A percentile compares a stretch with the other conserved stretches of the same genome.
phyloP scores from a whole-genome alignment of 2,329 filamentous ascomycete genomes.

The Aspergillus floridensis region DNA sequence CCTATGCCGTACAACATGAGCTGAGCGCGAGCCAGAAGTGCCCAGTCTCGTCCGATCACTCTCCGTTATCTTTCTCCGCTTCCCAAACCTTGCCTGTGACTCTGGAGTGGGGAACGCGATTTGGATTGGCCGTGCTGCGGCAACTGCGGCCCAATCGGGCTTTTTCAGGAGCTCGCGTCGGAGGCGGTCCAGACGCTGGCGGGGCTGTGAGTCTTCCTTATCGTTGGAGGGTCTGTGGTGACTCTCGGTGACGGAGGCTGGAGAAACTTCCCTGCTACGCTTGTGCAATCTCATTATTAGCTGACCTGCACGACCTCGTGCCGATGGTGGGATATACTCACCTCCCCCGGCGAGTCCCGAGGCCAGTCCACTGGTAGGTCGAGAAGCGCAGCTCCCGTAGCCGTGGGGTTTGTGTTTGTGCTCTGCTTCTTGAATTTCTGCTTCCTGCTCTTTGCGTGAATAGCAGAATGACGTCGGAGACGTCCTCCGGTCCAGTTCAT shows the following conservation, averaged over 20 bases:
- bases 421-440: slow-evolving; percentile 36
- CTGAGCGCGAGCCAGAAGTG: slow-evolving; percentile 3
- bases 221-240: not conserved
- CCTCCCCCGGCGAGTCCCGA: not conserved
- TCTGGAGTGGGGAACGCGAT: slow-evolving; percentile 29
- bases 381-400: not conserved
- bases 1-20: not conserved
- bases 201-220: not conserved
- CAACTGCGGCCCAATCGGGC: slow-evolving; percentile 40
- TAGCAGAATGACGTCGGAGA: slow-evolving; percentile 40
- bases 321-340: not conserved
- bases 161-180: slow-evolving; percentile 35
- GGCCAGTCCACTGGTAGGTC: not conserved
- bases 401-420: not conserved
- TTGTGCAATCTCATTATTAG: not conserved
- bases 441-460: slow-evolving; percentile 31
- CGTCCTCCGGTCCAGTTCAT: slow-evolving; percentile 50
- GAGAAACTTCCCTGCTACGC: not conserved
- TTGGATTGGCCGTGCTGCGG: slow-evolving; percentile 33
- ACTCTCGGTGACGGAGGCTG: not conserved
- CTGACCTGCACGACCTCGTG: not conserved
- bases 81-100: slow-evolving; percentile 34
- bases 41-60: slow-evolving; percentile 28
- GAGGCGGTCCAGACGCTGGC: slow-evolving; percentile 23
- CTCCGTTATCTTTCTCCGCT: slow-evolving; percentile 34